Base-by-base conservation (phyloP, 495 filamentous ascomycete genomes). In the Podospora australis region DNA sequence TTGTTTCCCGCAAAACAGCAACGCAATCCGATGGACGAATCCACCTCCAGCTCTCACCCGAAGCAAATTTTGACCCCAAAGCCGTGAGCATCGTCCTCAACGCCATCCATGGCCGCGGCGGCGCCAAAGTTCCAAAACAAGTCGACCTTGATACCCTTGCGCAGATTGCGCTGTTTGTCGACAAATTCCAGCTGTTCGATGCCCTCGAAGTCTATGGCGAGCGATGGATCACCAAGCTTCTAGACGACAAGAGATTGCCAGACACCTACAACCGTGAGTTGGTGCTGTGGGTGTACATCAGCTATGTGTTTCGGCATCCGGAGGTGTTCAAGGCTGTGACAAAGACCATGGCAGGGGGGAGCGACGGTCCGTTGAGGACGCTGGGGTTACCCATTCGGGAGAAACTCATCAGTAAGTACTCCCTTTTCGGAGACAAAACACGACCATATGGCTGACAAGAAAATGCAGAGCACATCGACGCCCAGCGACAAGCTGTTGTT, bases 181-280 rank as follows among this genome's bases (percentile, higher is more conserved):
- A 81, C 52, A 71, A 70, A 39, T 77, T 80, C 45, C 54, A 69
- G 28, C 71, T 75, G 47, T 58, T 59, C 11, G 73, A 75, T 13
- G 66, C 57, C 2, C 46, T 78, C 2, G 53, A 62, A 41, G 35
- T 74, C 2, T 71, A 69, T 36, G 60, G 62, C 14, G 66, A 73
- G 6, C 59, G 60, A 6, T 82, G 78, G 75, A 67, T 66, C 30
- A 21, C 45, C 14, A 22, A 43, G n/a, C 52, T 62, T 4, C 48
- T 49, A 34, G 38, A 28, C n/a, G 21, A 17, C 4, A n/a, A n/a
- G n/a, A n/a, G n/a, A n/a, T 7, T 53, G 14, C 46, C 50, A 2
- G 39, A 42, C n/a, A 30, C 38, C 17, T 46, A 52, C 42, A 38
- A 36, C 46, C 32, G 49, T 11, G 56, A 58, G 13, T 39, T 59